Evolutionary conservation across 2,329 filamentous ascomycete genomes (phyloP).

Genomic region (Nemania sp.): DNA sequence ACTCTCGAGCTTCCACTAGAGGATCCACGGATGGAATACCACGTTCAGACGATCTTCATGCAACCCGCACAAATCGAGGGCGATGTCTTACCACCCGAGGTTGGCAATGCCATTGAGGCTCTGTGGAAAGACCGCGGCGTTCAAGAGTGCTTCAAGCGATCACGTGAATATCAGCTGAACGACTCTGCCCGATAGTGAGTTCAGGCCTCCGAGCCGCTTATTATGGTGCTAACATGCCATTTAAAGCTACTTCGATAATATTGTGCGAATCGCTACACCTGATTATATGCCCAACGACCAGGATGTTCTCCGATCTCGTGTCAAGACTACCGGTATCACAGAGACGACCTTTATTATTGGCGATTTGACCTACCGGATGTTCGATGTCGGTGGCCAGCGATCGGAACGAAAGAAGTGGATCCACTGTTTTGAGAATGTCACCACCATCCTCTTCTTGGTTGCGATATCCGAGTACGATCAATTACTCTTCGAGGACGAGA

Average conservation of each 20-base stretch:
- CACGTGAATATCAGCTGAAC: constrained; percentile 93
- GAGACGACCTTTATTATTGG: constrained; percentile 96
- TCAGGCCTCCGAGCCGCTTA: background rate
- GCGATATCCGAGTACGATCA: constrained; percentile 98
- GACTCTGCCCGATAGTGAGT: constrained; percentile 94
- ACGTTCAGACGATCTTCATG: constrained; percentile 99
- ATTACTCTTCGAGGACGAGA: constrained; percentile 93
- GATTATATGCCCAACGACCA: constrained; percentile 96
- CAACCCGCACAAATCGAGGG: constrained; percentile 96
- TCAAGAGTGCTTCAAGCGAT: constrained; percentile 93
- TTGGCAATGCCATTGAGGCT: constrained; percentile 88
- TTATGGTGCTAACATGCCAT: constrained; percentile 38
- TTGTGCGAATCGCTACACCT: constrained; percentile 84
- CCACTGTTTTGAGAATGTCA: constrained; percentile 98
- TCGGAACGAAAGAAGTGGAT: constrained; percentile 99
- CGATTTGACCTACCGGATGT: constrained; percentile 94
- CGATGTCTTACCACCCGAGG: constrained; percentile 90
- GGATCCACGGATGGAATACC: constrained; percentile 91
- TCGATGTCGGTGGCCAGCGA: constrained; percentile 93
- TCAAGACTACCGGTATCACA: constrained; percentile 97
- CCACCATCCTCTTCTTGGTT: constrained; percentile 93
- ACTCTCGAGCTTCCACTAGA: constrained; percentile 78
- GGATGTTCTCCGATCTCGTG: constrained; percentile 91
- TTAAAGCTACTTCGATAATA: constrained; percentile 85
- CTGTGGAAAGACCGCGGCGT: constrained; percentile 93